phyloP scores from a whole-genome alignment of 768 basidiomycete genomes.

The Gyrodon lividus region DNA sequence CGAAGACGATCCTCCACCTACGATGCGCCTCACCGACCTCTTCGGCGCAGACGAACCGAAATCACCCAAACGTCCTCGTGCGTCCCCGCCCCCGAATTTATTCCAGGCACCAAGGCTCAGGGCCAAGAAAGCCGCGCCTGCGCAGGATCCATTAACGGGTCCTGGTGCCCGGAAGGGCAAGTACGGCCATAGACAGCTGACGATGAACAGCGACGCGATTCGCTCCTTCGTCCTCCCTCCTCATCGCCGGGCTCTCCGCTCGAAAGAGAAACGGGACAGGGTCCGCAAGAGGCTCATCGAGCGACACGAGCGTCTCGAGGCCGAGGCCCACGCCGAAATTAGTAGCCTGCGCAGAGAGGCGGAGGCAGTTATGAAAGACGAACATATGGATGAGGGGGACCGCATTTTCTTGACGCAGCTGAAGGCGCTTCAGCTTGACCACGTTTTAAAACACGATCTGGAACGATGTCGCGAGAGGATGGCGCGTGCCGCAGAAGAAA shows the following conservation, averaged over 20 bases:
- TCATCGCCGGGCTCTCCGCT: constrained; percentile 2
- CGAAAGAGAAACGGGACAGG: constrained; percentile 11
- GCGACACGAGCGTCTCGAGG: constrained; percentile 3
- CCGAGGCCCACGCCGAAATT: constrained; percentile 2
- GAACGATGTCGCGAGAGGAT: constrained; percentile 20
- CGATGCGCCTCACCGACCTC: constrained; percentile 1
- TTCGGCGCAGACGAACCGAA: not conserved
- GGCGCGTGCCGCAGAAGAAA: constrained; percentile 22
- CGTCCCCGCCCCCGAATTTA: not conserved
- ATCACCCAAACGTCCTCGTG: not conserved
- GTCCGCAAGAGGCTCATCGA: not conserved
- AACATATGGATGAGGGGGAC: constrained; percentile 19
- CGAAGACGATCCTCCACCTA: constrained; percentile 12
- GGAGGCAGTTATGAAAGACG: constrained; percentile 15
- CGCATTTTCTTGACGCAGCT: constrained; percentile 27
- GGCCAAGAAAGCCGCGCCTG: not conserved
- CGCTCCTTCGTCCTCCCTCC: not conserved
- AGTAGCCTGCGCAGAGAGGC: constrained; percentile 11
- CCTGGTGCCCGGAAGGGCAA: constrained; percentile 10
- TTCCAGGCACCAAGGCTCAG: not conserved
- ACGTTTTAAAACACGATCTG: constrained; percentile 11
- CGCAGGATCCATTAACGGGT: not conserved
- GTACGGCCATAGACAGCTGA: constrained; percentile 17
- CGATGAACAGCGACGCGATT: constrained; percentile 2
- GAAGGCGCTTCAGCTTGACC: constrained; percentile 12